phyloP scores from a whole-genome alignment of 2,329 filamentous ascomycete genomes.

The Chlorencoelia australis region DNA sequence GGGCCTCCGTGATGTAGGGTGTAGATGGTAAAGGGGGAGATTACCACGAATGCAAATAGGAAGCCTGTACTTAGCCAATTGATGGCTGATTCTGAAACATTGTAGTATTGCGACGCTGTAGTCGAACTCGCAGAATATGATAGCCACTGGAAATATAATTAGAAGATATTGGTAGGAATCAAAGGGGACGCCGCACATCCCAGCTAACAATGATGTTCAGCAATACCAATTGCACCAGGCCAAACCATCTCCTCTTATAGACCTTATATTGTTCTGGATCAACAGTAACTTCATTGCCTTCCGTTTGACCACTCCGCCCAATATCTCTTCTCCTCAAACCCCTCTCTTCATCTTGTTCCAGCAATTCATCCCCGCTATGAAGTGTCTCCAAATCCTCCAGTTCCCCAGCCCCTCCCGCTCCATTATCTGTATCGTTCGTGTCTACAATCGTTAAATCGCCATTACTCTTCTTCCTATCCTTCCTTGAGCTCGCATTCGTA shows the following conservation, averaged over 20 bases:
- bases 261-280: conserved; percentile 35
- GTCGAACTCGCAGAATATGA: conserved; percentile 79
- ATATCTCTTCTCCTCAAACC: conserved; percentile 2
- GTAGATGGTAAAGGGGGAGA: conserved; percentile 64
- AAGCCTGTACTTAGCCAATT: conserved; percentile 92
- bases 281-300: background rate
- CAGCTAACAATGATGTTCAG: conserved; percentile 91
- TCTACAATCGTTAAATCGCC: conserved; percentile 12
- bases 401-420: conserved; percentile 11
- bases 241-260: conserved; percentile 86
- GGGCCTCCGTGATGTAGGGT: conserved; percentile 69
- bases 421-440: conserved; percentile 10
- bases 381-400: conserved; percentile 19
- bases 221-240: conserved; percentile 70
- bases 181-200: conserved; percentile 59
- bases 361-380: conserved; percentile 24
- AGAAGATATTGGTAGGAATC: conserved; percentile 2
- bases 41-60: conserved; percentile 70
- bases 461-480: conserved; percentile 8
- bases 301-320: background rate
- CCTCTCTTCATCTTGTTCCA: conserved; percentile 15
- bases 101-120: conserved; percentile 65
- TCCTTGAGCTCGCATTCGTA: conserved; percentile 4
- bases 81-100: conserved; percentile 62
- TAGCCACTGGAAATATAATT: conserved; percentile 56